Percentiles rank a stretch among this genome's conserved stretches.
Conservation (phyloP, 2,329 filamentous ascomycete genomes). For the Annulohypoxylon truncatum region DNA sequence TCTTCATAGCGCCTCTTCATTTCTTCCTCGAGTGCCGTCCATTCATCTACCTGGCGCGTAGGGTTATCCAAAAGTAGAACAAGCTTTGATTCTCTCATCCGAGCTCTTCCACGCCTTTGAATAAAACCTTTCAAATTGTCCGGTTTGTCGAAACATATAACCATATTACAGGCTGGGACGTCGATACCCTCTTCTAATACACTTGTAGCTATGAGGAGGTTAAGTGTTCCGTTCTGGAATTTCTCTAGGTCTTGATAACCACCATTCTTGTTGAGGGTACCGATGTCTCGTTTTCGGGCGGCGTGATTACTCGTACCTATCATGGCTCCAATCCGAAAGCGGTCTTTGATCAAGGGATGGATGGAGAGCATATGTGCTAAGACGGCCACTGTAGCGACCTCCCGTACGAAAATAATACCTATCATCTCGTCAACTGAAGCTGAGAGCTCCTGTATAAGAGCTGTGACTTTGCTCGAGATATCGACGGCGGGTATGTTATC, state of each 20-base stretch:
- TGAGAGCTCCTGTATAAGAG: slow-evolving; percentile 65
- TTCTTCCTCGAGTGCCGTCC: slow-evolving; percentile 74
- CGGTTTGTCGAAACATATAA: slow-evolving; percentile 67
- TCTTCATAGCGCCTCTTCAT: slow-evolving; percentile 79
- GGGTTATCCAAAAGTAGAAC: slow-evolving; percentile 57
- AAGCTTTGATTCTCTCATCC: slow-evolving; percentile 63
- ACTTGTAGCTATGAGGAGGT: slow-evolving; percentile 70
- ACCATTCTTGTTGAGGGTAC: slow-evolving; percentile 47
- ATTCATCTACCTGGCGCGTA: slow-evolving; percentile 57
- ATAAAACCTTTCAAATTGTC: slow-evolving; percentile 67
- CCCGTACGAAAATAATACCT: slow-evolving; percentile 75
- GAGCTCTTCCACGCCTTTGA: slow-evolving; percentile 65
- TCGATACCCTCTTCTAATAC: slow-evolving; percentile 77
- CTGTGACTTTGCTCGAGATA: slow-evolving; percentile 68
- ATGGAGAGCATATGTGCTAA: slow-evolving; percentile 67
- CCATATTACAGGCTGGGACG: slow-evolving; percentile 71
- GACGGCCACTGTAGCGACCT: slow-evolving; percentile 70
- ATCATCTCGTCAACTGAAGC: slow-evolving; percentile 56
- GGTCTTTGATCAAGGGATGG: slow-evolving; percentile 60
- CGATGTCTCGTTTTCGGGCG: slow-evolving; percentile 55
- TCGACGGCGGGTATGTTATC: slow-evolving; percentile 50
- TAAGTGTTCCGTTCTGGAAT: slow-evolving; percentile 66
- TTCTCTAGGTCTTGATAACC: slow-evolving; percentile 55
- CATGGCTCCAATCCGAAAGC: slow-evolving; percentile 65
- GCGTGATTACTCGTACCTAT: slow-evolving; percentile 62